phyloP scores from a whole-genome alignment of 2,329 filamentous ascomycete genomes.

The Penicillium sp. region DNA sequence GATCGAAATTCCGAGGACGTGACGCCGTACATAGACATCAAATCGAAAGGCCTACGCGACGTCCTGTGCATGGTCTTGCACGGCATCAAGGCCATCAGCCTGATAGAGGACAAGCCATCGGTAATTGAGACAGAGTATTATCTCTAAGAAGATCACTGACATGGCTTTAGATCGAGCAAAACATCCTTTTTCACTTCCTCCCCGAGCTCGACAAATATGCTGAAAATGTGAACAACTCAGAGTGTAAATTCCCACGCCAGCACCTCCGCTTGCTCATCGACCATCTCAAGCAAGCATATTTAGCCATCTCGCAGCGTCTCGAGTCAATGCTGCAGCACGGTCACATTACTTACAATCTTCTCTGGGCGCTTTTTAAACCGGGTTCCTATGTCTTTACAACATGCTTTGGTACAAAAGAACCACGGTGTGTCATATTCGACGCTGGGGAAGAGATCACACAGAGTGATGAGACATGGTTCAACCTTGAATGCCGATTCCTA shows the following conservation, averaged over 20 bases:
- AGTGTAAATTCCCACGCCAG: conserved; percentile 4
- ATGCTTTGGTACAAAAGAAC: conserved; percentile 26
- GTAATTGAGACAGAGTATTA: conserved; percentile 25
- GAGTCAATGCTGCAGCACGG: conserved; percentile 27
- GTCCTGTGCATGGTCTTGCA: conserved; percentile 31
- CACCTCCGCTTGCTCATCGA: conserved; percentile 28
- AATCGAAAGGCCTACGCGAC: conserved; percentile 34
- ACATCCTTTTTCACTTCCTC: conserved; percentile 27
- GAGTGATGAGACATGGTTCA: conserved; percentile 22
- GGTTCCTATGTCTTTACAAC: conserved; percentile 30
- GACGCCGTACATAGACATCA: conserved; percentile 31
- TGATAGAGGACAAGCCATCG: conserved; percentile 33
- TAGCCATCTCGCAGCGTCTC: conserved; percentile 24
- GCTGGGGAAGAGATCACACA: conserved; percentile 21
- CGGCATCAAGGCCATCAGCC: conserved; percentile 31
- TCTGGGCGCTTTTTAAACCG: conserved; percentile 39
- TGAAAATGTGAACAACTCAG: conserved; percentile 7
- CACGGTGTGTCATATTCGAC: conserved; percentile 23
- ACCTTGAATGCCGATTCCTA: conserved; percentile 30
- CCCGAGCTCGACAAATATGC: conserved; percentile 20
- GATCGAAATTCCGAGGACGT: conserved; percentile 25
- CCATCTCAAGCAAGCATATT: conserved; percentile 28
- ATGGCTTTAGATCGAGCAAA: conserved; percentile 21
- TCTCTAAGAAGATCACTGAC: conserved; percentile 12
- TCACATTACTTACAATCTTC: conserved; percentile 38